Evolutionary conservation across 1,284 basidiomycete species (phyloP), one percentile per base, ranked within the genome.

Genomic region (Erythrobasidium hasegawianum): DNA sequence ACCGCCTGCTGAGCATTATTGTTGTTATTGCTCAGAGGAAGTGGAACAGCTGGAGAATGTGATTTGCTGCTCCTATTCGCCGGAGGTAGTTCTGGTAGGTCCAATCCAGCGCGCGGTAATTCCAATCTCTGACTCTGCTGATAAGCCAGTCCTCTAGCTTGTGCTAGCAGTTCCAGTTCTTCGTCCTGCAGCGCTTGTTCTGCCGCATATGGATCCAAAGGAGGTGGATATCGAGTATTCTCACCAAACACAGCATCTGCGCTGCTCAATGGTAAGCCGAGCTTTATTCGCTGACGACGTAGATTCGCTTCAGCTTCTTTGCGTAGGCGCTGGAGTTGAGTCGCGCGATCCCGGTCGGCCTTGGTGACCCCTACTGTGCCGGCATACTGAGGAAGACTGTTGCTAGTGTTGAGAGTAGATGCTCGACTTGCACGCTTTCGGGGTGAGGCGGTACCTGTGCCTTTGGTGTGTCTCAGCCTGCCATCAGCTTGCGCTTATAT

Each of bases 261-360:
- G 50, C 50, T 53, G 8, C 18, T 18, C 8, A 24, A 24, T 5
- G 43, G 43, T n/a, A 47, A 24, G 5, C 50, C 50, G 9, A 53
- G 40, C 13, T 57, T 29, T 26, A 57, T 49, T 9, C 61, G 33
- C 24, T 56, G 61, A 41, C 61, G 33, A 26, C 61, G 18, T 9
- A 64, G 20, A 2, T 20, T 40, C 14, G 49, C 33, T 33, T 64
- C 61, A 29, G 57, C 57, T 54, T 67, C 57, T 60, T 67, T 60
- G 22, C 59, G 57, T n/a, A 66, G 45, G 39, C 14, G 52, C 64
- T 65, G 68, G 52, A 52, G 58, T 33, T 57, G 29, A 38, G 14
- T 66, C 29, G 49, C 70, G 26, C 40, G 57, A 40, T 40, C 64
- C 54, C 54, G 59, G 64, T 54, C 66, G 49, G 55, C 39, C 47